phyloP scores from a whole-genome alignment of 768 basidiomycete genomes.

The Glaciozyma martinii region DNA sequence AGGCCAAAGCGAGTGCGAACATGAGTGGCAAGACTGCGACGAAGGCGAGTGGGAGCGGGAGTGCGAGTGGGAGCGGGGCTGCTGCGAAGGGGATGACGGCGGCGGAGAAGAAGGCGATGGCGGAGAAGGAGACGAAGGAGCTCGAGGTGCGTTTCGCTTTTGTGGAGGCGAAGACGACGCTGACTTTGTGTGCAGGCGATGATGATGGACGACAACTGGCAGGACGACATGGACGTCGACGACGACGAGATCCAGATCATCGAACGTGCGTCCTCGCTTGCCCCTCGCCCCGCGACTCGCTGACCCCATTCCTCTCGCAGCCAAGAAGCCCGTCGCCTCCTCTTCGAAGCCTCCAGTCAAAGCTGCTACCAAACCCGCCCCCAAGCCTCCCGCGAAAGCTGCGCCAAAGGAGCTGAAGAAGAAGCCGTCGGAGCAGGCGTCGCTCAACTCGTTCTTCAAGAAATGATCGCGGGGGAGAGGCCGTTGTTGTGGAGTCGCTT shows the following conservation, averaged over 20 bases:
- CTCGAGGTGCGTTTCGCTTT: not conserved
- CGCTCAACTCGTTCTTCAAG: slow-evolving; percentile 4
- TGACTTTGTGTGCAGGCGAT: too few species aligned
- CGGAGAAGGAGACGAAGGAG: not conserved
- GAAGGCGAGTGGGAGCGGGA: not conserved
- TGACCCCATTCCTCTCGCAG: not conserved
- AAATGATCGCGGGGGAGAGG: not conserved
- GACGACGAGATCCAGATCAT: not conserved
- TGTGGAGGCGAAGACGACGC: not conserved
- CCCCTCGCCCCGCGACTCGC: not conserved
- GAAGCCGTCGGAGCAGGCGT: not conserved
- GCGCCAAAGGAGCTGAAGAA: not conserved
- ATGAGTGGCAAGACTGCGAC: not conserved
- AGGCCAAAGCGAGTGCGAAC: not conserved
- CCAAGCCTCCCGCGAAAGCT: not conserved
- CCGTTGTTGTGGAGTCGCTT: too few species aligned
- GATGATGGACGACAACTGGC: too few species aligned
- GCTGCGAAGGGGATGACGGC: not conserved
- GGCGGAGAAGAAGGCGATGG: not conserved
- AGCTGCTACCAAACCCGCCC: too few species aligned
- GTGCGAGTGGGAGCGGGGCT: too few species aligned
- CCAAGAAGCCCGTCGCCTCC: not conserved
- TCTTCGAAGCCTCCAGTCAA: not conserved
- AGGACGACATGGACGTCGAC: not conserved
- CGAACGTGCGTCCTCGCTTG: not conserved